Evolutionary conservation across 1,284 basidiomycete genomes (phyloP).

Genomic region (Apiotrichum sp.): DNA sequence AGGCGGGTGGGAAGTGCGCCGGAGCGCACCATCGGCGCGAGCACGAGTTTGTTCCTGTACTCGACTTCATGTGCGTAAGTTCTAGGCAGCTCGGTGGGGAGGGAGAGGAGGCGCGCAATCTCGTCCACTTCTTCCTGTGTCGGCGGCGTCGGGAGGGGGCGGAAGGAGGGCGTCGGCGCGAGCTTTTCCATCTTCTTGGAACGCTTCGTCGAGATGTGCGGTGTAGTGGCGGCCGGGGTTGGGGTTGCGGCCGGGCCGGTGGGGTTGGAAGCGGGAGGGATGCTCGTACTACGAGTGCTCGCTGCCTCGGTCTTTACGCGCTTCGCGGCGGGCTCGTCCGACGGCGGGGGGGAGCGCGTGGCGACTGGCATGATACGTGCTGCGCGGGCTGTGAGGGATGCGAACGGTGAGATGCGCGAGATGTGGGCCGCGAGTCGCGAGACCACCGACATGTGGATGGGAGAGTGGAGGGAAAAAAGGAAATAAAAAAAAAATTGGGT

Average conservation of each 20-base stretch:
- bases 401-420: neutral
- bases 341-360: slow-evolving; percentile 12
- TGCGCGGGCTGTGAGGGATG: neutral
- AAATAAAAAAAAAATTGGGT: neutral
- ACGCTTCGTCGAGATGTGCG: too few relatives aligned
- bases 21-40: slow-evolving; percentile 93
- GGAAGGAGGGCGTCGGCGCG: neutral
- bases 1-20: slow-evolving; percentile 61
- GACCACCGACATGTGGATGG: neutral
- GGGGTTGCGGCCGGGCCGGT: too few relatives aligned
- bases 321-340: slow-evolving; percentile 3
- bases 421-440: neutral
- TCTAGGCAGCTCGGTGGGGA: slow-evolving; percentile 30
- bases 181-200: neutral
- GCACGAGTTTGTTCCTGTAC: slow-evolving; percentile 69
- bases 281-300: neutral
- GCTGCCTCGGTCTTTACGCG: neutral
- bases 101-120: slow-evolving; percentile 28
- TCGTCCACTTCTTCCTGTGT: slow-evolving; percentile 1
- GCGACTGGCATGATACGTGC: slow-evolving; percentile 16
- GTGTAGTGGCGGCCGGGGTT: too few relatives aligned
- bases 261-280: neutral
- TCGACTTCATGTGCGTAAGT: slow-evolving; percentile 36
- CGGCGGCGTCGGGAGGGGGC: neutral
- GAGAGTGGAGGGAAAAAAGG: neutral